phyloP scores from a whole-genome alignment of 768 basidiomycete genomes.

The Tricholoma saponaceum region DNA sequence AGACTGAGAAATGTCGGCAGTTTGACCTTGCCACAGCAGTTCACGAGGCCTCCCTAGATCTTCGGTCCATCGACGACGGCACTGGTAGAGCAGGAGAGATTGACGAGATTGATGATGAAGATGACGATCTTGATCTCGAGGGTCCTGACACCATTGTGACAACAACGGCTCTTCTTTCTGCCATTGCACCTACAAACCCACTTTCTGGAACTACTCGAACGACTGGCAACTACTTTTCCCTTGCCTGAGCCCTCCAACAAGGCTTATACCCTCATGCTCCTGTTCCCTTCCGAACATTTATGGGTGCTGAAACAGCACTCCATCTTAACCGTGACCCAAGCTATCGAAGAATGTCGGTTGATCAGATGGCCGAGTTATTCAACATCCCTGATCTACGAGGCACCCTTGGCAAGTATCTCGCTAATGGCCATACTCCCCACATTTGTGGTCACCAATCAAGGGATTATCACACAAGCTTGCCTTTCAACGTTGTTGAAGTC shows the following conservation, averaged over 20 bases:
- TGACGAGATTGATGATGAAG: neutral
- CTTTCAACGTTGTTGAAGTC: neutral
- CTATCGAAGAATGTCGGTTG: conserved; percentile 2
- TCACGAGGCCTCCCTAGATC: conserved; percentile 3
- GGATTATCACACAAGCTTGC: neutral
- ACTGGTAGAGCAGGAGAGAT: neutral
- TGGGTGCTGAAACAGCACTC: conserved; percentile 1
- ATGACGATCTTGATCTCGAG: neutral
- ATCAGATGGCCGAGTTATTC: conserved; percentile 1
- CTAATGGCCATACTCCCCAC: neutral
- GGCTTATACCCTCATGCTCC: conserved; percentile 4
- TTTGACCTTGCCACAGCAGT: conserved; percentile 11
- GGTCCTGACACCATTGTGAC: neutral
- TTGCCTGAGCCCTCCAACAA: neutral
- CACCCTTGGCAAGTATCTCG: conserved; percentile 1
- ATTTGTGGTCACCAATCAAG: neutral
- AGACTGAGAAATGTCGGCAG: conserved; percentile 20
- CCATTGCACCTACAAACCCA: neutral
- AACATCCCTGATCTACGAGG: conserved; percentile 5
- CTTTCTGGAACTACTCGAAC: neutral
- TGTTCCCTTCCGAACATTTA: conserved; percentile 3
- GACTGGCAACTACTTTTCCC: conserved; percentile 5
- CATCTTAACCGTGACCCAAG: conserved; percentile 7
- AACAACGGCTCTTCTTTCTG: neutral
- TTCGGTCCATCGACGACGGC: neutral